Percentiles rank a stretch among this genome's conserved stretches.
Conservation (phyloP, 768 basidiomycete genomes). For the Tephrocybe sp. region DNA sequence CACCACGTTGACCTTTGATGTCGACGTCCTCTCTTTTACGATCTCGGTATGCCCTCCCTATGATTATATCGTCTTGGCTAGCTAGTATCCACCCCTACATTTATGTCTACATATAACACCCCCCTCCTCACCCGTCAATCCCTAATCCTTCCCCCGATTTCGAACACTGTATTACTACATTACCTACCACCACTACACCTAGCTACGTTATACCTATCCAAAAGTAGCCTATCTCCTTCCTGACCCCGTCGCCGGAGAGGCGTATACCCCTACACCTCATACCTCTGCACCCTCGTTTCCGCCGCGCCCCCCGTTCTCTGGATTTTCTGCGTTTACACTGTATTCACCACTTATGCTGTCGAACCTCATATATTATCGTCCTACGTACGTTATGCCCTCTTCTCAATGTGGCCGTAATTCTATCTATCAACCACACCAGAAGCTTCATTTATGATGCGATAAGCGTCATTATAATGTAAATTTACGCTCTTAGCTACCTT, state of each 20-base stretch:
- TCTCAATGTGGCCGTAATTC: constrained; percentile 7
- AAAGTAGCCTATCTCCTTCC: constrained; percentile 22
- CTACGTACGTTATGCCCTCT: constrained; percentile 12
- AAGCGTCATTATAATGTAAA: too few species aligned
- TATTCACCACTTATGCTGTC: constrained; percentile 14
- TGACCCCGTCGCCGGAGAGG: constrained; percentile 10
- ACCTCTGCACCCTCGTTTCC: background rate
- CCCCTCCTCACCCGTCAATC: background rate
- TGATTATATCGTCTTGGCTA: constrained; percentile 14
- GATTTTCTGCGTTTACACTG: constrained; percentile 7
- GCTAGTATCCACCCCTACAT: constrained; percentile 14
- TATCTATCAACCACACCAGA: constrained; percentile 3
- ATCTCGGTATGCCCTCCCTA: constrained; percentile 11
- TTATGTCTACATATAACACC: constrained; percentile 16
- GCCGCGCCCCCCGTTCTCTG: constrained; percentile 3
- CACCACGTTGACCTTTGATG: constrained; percentile 7
- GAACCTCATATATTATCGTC: constrained; percentile 13
- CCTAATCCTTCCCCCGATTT: background rate
- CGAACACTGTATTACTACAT: constrained; percentile 19
- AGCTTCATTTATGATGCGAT: background rate
- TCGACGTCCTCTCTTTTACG: constrained; percentile 4
- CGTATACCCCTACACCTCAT: constrained; percentile 10
- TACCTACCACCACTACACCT: constrained; percentile 1
- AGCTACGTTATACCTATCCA: constrained; percentile 21
- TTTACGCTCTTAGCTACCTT: too few species aligned